Conservation (phyloP, 2,329 filamentous ascomycete genomes). For the Coniochaeta sp. region DNA sequence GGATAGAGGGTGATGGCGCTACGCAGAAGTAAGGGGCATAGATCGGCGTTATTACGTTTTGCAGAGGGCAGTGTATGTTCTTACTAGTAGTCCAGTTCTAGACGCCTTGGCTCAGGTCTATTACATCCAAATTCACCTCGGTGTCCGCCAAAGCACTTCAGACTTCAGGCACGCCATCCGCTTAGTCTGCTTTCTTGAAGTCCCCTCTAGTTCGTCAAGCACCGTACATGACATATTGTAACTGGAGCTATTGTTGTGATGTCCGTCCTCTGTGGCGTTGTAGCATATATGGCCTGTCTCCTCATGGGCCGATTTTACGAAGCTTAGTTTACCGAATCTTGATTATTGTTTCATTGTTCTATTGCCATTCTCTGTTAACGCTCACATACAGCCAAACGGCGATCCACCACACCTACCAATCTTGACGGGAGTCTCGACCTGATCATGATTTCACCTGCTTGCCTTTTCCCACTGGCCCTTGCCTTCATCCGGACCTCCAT, state of each 20-base stretch:
- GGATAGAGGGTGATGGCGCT: not conserved
- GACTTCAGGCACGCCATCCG: too few species aligned
- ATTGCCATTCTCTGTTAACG: not conserved
- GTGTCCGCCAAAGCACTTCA: too few species aligned
- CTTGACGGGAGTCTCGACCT: too few species aligned
- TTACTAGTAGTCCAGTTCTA: not conserved
- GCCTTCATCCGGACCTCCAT: too few species aligned
- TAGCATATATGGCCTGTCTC: not conserved
- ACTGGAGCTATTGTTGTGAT: not conserved
- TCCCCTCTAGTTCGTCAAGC: too few species aligned
- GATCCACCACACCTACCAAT: not conserved
- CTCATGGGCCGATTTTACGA: not conserved
- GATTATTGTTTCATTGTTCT: not conserved
- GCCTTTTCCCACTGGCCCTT: too few species aligned
- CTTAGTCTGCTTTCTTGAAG: too few species aligned
- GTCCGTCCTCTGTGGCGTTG: not conserved
- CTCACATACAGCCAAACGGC: not conserved
- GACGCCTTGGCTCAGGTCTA: too few species aligned
- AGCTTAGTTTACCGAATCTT: not conserved
- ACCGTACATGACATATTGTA: too few species aligned
- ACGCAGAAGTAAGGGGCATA: not conserved
- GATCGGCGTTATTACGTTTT: not conserved
- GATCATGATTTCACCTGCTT: too few species aligned
- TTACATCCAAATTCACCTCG: too few species aligned
- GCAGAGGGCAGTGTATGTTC: not conserved